Evolutionary conservation across 768 basidiomycete species (phyloP).

Genomic region (Boletus subcaerulescens): DNA sequence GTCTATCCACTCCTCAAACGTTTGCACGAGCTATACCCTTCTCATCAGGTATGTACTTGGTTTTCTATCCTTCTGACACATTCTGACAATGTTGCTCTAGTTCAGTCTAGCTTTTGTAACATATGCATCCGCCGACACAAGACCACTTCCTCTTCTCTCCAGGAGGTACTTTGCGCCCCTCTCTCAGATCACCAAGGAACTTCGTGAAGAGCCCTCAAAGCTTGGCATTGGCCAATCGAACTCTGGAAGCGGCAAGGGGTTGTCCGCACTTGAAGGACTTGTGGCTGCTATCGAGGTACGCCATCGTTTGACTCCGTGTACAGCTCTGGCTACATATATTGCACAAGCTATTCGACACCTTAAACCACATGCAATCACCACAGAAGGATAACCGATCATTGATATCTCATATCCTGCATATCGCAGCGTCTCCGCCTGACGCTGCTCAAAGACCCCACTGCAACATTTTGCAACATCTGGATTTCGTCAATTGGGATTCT

Average conservation of each 20-base stretch:
- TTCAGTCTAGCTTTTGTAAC: constrained; percentile 53
- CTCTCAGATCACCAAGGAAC: constrained; percentile 38
- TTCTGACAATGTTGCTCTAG: constrained; percentile 21
- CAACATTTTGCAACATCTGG: constrained; percentile 48
- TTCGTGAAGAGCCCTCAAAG: constrained; percentile 44
- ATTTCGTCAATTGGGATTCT: constrained; percentile 56
- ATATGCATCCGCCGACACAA: constrained; percentile 59
- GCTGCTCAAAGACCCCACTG: constrained; percentile 49
- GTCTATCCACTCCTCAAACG: constrained; percentile 51
- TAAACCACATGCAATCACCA: constrained; percentile 22
- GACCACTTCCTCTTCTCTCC: constrained; percentile 52
- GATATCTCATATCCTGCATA: constrained; percentile 54
- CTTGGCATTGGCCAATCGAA: constrained; percentile 59
- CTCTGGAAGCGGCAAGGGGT: constrained; percentile 46
- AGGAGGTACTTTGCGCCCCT: constrained; percentile 56
- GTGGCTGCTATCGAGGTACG: constrained; percentile 68
- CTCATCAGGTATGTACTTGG: constrained; percentile 34
- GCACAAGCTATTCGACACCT: constrained; percentile 41
- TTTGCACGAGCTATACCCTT: constrained; percentile 41
- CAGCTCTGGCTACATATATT: constrained; percentile 20
- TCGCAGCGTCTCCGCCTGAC: constrained; percentile 59
- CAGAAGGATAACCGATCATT: constrained; percentile 29
- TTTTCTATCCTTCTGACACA: neutral
- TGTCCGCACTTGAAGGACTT: constrained; percentile 70
- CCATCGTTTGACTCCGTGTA: neutral